Percentiles rank a stretch among this genome's conserved stretches.
These are phyloP conservation scores for Emergomyces orientalis DNA, from an alignment of 2,329 filamentous ascomycete species.

Conservation along the genomic window DNA sequence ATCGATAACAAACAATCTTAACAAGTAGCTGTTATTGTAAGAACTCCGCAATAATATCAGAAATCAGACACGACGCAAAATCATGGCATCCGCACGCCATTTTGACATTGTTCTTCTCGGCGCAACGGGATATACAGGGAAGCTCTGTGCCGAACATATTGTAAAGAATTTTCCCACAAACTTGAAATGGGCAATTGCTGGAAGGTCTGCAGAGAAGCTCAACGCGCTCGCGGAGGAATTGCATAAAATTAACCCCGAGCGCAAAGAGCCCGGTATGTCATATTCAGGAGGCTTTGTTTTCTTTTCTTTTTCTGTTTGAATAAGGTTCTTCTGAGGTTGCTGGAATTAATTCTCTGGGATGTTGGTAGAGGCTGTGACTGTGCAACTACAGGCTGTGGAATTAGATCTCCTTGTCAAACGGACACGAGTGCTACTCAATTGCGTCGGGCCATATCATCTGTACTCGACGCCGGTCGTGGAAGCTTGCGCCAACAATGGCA, in stretches of 20 bases:
- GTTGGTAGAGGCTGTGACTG: constrained; percentile 35
- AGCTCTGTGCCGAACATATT: constrained; percentile 66
- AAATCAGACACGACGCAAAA: background rate
- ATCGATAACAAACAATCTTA: background rate
- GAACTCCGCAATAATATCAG: background rate
- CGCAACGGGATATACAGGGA: constrained; percentile 75
- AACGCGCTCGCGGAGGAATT: constrained; percentile 58
- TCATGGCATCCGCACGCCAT: constrained; percentile 29
- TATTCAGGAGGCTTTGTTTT: constrained; percentile 2
- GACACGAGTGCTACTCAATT: constrained; percentile 51
- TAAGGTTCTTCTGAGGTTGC: background rate
- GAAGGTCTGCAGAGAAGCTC: constrained; percentile 69
- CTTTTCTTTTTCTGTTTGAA: background rate
- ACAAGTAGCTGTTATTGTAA: background rate
- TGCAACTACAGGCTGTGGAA: constrained; percentile 42
- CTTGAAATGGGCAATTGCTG: constrained; percentile 79
- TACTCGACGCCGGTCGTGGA: constrained; percentile 57
- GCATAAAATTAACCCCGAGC: constrained; percentile 57
- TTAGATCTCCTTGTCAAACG: constrained; percentile 45
- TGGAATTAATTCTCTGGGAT: background rate
- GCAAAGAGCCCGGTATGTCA: constrained; percentile 56
- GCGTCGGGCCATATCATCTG: constrained; percentile 54
- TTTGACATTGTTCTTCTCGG: constrained; percentile 61
- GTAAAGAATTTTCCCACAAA: constrained; percentile 60
- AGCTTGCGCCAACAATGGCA: constrained; percentile 55